A percentile compares a stretch with the other conserved stretches of the same genome.
phyloP scores from a whole-genome alignment of 2,329 filamentous ascomycete genomes.

The Gremmenia infestans region DNA sequence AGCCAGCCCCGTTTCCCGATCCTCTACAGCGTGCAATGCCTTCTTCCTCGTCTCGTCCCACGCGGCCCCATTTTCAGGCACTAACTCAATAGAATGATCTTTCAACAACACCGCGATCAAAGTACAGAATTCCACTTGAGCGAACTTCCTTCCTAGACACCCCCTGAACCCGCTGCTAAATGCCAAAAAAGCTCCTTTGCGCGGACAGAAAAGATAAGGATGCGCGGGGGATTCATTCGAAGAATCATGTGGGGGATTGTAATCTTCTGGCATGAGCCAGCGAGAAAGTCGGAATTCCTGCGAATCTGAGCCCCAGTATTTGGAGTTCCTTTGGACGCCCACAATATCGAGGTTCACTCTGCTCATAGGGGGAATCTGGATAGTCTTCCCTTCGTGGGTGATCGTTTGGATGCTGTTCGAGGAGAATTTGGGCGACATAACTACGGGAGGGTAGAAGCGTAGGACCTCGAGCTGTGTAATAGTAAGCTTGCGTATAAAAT shows the following conservation, averaged over 20 bases:
- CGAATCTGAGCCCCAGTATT: slow-evolving; percentile 10
- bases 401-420: slow-evolving; percentile 3
- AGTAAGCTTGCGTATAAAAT: neutral
- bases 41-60: slow-evolving; percentile 14
- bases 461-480: slow-evolving; percentile 38
- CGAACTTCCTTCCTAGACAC: slow-evolving; percentile 32
- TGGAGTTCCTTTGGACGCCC: slow-evolving; percentile 9
- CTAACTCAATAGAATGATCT: slow-evolving; percentile 18
- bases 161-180: slow-evolving; percentile 33
- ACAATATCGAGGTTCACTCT: slow-evolving; percentile 12
- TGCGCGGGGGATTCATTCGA: slow-evolving; percentile 12
- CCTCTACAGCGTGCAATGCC: slow-evolving; percentile 9
- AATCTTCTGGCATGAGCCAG: slow-evolving; percentile 16
- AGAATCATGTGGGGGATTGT: slow-evolving; percentile 9
- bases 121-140: slow-evolving; percentile 31
- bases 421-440: slow-evolving; percentile 48
- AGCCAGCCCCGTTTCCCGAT: slow-evolving; percentile 11
- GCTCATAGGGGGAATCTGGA: slow-evolving; percentile 10
- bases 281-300: slow-evolving; percentile 11
- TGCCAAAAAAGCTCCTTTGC: slow-evolving; percentile 29
- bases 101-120: slow-evolving; percentile 22
- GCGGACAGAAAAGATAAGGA: slow-evolving; percentile 13
- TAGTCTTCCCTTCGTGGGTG: slow-evolving; percentile 3
- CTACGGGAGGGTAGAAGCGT: slow-evolving; percentile 48
- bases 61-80: slow-evolving; percentile 4